Evolutionary conservation across 2,329 filamentous ascomycete species (phyloP).

Genomic region (Zymoseptoria brevis): DNA sequence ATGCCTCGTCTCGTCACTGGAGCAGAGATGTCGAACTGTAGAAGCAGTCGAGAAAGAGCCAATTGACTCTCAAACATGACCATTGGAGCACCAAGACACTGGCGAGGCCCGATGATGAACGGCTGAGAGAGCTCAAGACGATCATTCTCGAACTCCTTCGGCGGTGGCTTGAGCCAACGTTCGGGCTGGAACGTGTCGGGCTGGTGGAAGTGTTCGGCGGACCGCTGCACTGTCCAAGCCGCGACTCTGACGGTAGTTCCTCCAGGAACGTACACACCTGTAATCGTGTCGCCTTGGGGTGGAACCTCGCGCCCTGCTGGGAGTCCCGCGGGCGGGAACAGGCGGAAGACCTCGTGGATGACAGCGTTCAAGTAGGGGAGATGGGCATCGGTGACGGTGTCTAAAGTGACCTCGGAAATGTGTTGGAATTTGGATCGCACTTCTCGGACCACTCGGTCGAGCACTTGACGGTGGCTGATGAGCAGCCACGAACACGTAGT

Average conservation of each 20-base stretch:
- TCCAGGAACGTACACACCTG: constrained; percentile 2
- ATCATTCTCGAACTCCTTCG: constrained; percentile 14
- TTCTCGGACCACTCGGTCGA: constrained; percentile 1
- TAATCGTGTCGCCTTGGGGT: not conserved
- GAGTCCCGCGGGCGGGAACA: too few relatives aligned
- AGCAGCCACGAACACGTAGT: not conserved
- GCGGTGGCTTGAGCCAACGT: constrained; percentile 20
- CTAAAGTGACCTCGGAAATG: constrained; percentile 1
- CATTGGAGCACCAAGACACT: constrained; percentile 6
- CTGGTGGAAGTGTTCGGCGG: constrained; percentile 16
- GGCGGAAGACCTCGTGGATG: too few relatives aligned
- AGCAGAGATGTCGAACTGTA: not conserved
- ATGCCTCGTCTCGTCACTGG: not conserved
- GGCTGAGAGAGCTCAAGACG: constrained; percentile 17
- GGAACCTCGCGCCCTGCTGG: constrained; percentile 1
- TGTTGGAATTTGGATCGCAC: constrained; percentile 1
- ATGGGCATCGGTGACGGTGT: constrained; percentile 2
- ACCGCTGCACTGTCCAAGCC: constrained; percentile 2
- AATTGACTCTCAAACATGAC: constrained; percentile 18
- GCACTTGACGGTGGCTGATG: not conserved
- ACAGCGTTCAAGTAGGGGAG: not conserved
- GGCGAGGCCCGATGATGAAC: constrained; percentile 6
- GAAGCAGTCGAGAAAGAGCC: constrained; percentile 29
- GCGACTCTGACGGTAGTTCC: constrained; percentile 5
- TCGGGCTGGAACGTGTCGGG: constrained; percentile 25